Evolutionary conservation across 768 basidiomycete genomes (phyloP).

Genomic region (Leccinum subgranulosum): DNA sequence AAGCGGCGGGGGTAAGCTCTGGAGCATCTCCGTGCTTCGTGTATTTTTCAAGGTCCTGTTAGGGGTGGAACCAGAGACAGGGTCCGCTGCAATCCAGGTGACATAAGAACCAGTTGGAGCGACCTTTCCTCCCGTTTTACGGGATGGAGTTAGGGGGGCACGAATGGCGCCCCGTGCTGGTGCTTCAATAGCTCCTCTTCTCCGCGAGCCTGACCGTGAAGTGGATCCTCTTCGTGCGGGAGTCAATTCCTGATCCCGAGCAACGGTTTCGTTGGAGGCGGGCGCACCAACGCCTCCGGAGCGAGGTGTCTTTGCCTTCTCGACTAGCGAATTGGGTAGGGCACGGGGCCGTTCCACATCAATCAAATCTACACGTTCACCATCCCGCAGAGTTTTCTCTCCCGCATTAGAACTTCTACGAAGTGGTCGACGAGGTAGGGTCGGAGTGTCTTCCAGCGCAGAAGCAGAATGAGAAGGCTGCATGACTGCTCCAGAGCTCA

Average conservation of each 20-base stretch:
- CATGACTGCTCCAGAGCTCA: constrained; percentile 16
- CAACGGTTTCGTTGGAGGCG: constrained; percentile 19
- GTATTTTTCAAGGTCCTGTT: constrained; percentile 21
- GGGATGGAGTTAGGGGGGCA: constrained; percentile 12
- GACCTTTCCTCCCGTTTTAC: constrained; percentile 22
- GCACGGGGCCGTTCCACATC: constrained; percentile 23
- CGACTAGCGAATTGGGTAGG: constrained; percentile 9
- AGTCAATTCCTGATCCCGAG: constrained; percentile 20
- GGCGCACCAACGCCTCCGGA: constrained; percentile 14
- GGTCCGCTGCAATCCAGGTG: constrained; percentile 32
- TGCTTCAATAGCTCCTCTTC: constrained; percentile 9
- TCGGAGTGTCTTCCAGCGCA: constrained; percentile 30
- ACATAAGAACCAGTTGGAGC: constrained; percentile 23
- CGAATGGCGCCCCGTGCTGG: constrained; percentile 4
- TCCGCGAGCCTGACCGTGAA: constrained; percentile 17
- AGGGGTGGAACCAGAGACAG: constrained; percentile 34
- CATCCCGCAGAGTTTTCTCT: constrained; percentile 22
- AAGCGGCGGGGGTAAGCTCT: constrained; percentile 20
- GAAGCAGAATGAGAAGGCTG: constrained; percentile 28
- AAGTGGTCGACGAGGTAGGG: constrained; percentile 22
- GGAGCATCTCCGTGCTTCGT: constrained; percentile 30
- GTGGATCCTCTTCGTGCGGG: constrained; percentile 10
- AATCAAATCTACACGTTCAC: constrained; percentile 19
- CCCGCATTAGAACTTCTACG: constrained; percentile 29
- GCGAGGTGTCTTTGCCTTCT: constrained; percentile 15